A percentile compares a stretch with the other conserved stretches of the same genome.
Conservation (phyloP, 2,329 filamentous ascomycete genomes). For the Colletotrichum lindemuthianum region DNA sequence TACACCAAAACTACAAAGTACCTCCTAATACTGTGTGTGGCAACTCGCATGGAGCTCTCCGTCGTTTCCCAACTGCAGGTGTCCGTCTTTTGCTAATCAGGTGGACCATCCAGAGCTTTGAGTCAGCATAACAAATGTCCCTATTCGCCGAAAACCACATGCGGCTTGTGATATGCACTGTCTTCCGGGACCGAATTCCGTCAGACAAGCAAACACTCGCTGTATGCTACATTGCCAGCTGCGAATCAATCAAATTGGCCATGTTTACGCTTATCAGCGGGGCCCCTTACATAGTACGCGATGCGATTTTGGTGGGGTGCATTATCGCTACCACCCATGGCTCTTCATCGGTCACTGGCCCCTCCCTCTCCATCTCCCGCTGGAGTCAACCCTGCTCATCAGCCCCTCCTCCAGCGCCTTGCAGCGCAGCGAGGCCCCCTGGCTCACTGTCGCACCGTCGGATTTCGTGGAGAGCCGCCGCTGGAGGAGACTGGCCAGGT, state of each 20-base stretch:
- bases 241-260: conserved; percentile 31
- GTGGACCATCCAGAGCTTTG: not conserved
- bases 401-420: conserved; percentile 1
- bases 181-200: not conserved
- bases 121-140: not conserved
- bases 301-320: conserved; percentile 19
- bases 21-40: not conserved
- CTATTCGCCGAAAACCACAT: conserved; percentile 4
- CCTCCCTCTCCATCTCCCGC: conserved; percentile 2
- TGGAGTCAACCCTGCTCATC: not conserved
- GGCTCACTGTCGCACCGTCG: not conserved
- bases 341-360: conserved; percentile 1
- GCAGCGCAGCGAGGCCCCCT: no score
- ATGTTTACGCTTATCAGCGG: conserved; percentile 31
- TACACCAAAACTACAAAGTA: not conserved
- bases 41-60: not conserved
- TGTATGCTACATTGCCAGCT: not conserved
- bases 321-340: conserved; percentile 18
- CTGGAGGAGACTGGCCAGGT: conserved; percentile 1
- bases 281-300: not conserved
- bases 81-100: not conserved
- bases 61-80: conserved; percentile 1
- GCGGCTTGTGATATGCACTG: not conserved
- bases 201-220: conserved; percentile 1
- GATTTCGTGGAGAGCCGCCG: conserved; percentile 17